These are phyloP conservation scores for Tolypocladium inflatum DNA, from an alignment of 2,329 filamentous ascomycete genomes.

Conservation along the genomic window DNA sequence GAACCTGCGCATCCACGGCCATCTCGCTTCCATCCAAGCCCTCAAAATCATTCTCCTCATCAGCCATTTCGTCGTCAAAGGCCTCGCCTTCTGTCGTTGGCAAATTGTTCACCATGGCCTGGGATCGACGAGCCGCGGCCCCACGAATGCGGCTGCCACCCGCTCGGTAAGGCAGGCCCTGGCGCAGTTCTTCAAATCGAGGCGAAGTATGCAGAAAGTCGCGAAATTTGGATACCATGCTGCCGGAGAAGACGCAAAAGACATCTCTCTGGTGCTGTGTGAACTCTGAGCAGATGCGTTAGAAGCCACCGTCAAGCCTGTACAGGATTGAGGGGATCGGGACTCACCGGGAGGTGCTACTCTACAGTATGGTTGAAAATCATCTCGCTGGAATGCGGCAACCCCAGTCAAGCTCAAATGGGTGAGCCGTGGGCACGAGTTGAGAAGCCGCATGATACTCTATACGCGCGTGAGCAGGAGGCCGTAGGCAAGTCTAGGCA, in stretches of 20 bases:
- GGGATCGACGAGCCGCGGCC: constrained; percentile 5
- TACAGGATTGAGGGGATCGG: background rate
- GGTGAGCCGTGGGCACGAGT: constrained; percentile 84
- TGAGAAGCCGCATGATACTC: constrained; percentile 85
- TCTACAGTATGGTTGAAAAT: constrained; percentile 77
- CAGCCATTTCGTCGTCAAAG: constrained; percentile 32
- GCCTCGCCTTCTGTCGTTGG: constrained; percentile 19
- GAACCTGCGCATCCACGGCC: constrained; percentile 22
- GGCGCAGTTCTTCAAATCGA: constrained; percentile 35
- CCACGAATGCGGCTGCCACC: constrained; percentile 6
- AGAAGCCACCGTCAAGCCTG: background rate
- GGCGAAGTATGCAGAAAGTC: constrained; percentile 59
- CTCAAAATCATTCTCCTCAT: constrained; percentile 35
- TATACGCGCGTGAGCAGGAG: constrained; percentile 26
- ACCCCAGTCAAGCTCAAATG: constrained; percentile 93
- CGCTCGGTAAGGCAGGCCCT: constrained; percentile 14
- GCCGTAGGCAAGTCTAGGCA: background rate
- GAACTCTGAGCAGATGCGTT: constrained; percentile 52
- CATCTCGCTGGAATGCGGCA: constrained; percentile 76
- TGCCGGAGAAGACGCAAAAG: constrained; percentile 94
- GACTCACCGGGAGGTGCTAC: constrained; percentile 63
- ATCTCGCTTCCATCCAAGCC: constrained; percentile 29
- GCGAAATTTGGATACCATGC: constrained; percentile 69
- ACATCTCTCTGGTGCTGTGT: constrained; percentile 91
- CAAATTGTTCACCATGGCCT: constrained; percentile 9